phyloP scores from a whole-genome alignment of 768 basidiomycete genomes.

The Paxillus rubicundulus region DNA sequence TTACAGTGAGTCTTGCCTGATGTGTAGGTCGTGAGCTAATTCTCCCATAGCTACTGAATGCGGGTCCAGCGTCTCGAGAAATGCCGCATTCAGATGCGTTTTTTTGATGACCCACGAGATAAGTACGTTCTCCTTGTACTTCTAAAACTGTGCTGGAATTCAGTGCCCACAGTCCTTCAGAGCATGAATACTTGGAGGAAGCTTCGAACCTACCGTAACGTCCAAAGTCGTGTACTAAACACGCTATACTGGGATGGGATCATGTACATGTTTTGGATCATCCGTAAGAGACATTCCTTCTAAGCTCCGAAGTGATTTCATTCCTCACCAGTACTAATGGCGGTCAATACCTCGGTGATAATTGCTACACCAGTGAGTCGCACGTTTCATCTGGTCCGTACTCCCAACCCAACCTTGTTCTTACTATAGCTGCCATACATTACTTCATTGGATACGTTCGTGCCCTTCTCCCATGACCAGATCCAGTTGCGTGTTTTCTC shows the following conservation, averaged over 20 bases:
- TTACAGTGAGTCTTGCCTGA: slow-evolving; percentile 17
- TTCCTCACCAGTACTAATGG: slow-evolving; percentile 11
- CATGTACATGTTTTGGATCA: slow-evolving; percentile 23
- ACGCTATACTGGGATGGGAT: slow-evolving; percentile 29
- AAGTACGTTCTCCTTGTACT: slow-evolving; percentile 3
- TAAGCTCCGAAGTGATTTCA: not conserved
- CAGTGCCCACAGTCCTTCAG: slow-evolving; percentile 20
- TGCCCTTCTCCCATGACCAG: not conserved
- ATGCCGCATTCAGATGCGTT: slow-evolving; percentile 9
- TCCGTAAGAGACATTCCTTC: slow-evolving; percentile 7
- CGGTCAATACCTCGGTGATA: slow-evolving; percentile 13
- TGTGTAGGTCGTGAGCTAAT: not conserved
- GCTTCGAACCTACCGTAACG: slow-evolving; percentile 20
- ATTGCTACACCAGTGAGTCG: slow-evolving; percentile 20
- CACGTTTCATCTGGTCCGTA: too few relatives aligned
- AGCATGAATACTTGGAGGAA: slow-evolving; percentile 23
- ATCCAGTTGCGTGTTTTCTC: not conserved
- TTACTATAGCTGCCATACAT: slow-evolving; percentile 13
- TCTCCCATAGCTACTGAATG: slow-evolving; percentile 8
- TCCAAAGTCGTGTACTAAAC: slow-evolving; percentile 15
- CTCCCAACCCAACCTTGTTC: not conserved
- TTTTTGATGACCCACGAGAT: slow-evolving; percentile 22
- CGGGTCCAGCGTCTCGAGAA: slow-evolving; percentile 16
- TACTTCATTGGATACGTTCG: slow-evolving; percentile 22
- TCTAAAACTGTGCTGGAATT: not conserved